Percentiles rank a stretch among this genome's conserved stretches.
Evolutionary conservation across 164 flowering plant genomes (phyloP).

Genomic region (Saururus chinensis): DNA sequence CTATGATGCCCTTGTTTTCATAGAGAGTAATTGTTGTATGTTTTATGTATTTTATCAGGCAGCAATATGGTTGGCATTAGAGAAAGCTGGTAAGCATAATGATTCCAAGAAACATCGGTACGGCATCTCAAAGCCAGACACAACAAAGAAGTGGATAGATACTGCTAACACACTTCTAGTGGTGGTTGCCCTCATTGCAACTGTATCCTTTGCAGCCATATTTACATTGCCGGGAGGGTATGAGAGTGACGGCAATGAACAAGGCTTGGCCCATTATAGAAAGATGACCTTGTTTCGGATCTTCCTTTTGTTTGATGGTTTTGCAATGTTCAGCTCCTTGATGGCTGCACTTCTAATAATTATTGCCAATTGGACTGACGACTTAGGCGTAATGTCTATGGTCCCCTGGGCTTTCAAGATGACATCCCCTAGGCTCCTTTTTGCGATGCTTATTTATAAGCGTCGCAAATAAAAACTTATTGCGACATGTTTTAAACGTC

Average conservation of each 20-base stretch:
- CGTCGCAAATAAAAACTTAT: too few species aligned
- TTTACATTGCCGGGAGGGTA: not conserved
- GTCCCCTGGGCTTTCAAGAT: not conserved
- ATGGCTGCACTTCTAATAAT: not conserved
- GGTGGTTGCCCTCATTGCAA: not conserved
- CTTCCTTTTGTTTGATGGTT: not conserved
- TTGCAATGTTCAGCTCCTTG: not conserved
- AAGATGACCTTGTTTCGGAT: not conserved
- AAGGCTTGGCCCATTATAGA: not conserved
- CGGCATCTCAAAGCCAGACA: not conserved
- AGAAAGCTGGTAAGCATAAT: not conserved
- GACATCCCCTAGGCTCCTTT: too few species aligned
- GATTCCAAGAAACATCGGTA: not conserved
- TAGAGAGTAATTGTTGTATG: too few species aligned
- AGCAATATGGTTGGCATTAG: not conserved
- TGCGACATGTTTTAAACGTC: too few species aligned
- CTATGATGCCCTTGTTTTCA: too few species aligned
- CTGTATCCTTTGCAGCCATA: not conserved
- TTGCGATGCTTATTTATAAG: too few species aligned
- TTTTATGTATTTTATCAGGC: not conserved
- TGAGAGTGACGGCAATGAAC: not conserved
- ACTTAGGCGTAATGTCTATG: not conserved
- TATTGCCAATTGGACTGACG: not conserved
- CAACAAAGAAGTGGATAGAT: not conserved
- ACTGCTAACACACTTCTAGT: not conserved